Conservation (phyloP, 2,329 filamentous ascomycete species). For the Pseudodiploospora longispora region DNA sequence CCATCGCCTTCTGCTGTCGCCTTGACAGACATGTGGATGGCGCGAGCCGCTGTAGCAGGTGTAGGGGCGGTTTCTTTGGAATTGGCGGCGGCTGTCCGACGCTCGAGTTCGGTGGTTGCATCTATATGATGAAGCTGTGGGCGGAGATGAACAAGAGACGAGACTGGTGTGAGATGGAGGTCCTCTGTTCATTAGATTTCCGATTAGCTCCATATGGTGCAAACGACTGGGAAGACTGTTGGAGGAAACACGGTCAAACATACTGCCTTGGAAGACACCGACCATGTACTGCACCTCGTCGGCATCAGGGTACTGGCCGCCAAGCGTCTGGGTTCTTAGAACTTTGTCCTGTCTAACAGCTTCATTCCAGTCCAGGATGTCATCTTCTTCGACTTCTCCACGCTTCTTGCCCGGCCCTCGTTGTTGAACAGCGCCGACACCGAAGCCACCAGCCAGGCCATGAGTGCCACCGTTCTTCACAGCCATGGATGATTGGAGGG, state of each 20-base stretch:
- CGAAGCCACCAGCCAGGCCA: constrained; percentile 66
- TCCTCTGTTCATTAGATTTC: constrained; percentile 47
- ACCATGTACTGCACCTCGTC: constrained; percentile 81
- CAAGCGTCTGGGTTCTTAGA: constrained; percentile 73
- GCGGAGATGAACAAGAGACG: constrained; percentile 77
- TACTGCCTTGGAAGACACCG: constrained; percentile 79
- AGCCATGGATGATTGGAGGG: constrained; percentile 54
- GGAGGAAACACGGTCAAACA: constrained; percentile 20
- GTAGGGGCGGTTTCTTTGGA: constrained; percentile 25
- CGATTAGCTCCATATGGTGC: not conserved
- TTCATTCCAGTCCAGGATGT: constrained; percentile 53
- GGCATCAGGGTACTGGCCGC: constrained; percentile 66
- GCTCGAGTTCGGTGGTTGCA: constrained; percentile 65
- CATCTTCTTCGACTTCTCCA: constrained; percentile 37
- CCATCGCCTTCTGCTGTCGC: constrained; percentile 60
- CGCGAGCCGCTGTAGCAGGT: constrained; percentile 50
- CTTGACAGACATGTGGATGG: constrained; percentile 84
- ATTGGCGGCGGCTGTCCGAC: constrained; percentile 32
- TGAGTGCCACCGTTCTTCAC: constrained; percentile 57
- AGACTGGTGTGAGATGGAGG: constrained; percentile 77
- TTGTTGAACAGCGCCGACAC: constrained; percentile 44
- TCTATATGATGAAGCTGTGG: constrained; percentile 92
- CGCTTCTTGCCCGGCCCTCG: constrained; percentile 28
- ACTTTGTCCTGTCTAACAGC: constrained; percentile 64
- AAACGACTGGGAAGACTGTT: not conserved